Base-by-base conservation (phyloP, 2,329 filamentous ascomycete genomes). In the Chaetomiaceae sp. region DNA sequence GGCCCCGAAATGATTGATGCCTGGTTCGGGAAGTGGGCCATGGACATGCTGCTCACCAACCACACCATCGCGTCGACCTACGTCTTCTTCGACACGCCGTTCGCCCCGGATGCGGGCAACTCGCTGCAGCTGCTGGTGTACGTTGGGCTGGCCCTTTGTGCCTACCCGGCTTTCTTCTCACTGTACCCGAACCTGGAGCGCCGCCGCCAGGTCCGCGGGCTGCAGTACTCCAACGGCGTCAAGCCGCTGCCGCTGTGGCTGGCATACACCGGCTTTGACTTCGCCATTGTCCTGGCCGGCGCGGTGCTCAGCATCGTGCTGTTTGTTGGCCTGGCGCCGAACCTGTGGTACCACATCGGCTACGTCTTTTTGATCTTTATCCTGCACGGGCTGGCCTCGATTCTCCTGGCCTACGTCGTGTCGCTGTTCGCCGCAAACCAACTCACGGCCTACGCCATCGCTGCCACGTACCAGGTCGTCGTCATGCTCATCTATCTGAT, bases 141-240 rank as follows among this genome's bases (percentile, higher is more conserved):
- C 69, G 87, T 94, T 66, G 84, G 87, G 14, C 77, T 96, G 8
- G 88, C 86, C 1, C 83, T 95, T 70, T 78, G 82, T 6, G 84
- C 85, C 1, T 94, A 87, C 63, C 90, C 91, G 1, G 89, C 87
- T 14, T 91, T 96, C 74, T 95, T 96, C 63, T 82, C 88, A 0
- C 74, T 96, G 4, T 96, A 96, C 65, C 89, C 90, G 0, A 95
- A 89, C n/a, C 75, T 88, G 25, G 91, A 96, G 69, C 80, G 90
- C 23, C 75, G 90, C 11, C 76, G 84, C 46, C 87, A 90, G 59
- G 89, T 96, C 22, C 82, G 91, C 47, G 87, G 88, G 15, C 75
- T 96, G 27, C 87, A 96, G 68, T 96, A 95, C 70, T 95, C 89
- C 50, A 96, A 96, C 65, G 91, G 91, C 43, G 90, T 96, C 25